Conservation (phyloP, 2,329 filamentous ascomycete species). For the Neurospora crassa region DNA sequence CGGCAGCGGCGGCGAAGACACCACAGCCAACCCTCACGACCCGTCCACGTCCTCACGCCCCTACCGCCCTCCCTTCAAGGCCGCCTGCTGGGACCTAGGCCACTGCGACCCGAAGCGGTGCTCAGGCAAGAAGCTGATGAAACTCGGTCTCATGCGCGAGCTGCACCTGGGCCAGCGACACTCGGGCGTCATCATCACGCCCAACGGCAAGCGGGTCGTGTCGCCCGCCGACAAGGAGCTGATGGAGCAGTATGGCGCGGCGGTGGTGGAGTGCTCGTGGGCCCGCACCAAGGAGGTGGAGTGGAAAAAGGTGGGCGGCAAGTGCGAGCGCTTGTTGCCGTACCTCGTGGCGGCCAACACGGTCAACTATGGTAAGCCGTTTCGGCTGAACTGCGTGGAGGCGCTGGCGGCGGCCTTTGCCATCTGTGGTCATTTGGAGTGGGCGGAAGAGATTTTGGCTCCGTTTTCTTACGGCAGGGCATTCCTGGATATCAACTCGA, state of each 20-base stretch:
- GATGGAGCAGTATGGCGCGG: conserved; percentile 81
- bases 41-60: conserved; percentile 8
- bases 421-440: conserved; percentile 85
- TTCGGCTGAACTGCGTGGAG: conserved; percentile 92
- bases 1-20: conserved; percentile 19
- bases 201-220: conserved; percentile 79
- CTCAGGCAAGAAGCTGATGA: conserved; percentile 90
- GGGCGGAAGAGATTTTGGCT: conserved; percentile 74
- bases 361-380: conserved; percentile 95
- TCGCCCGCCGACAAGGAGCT: conserved; percentile 75
- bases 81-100: conserved; percentile 94
- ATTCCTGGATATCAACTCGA: conserved; percentile 84
- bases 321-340: conserved; percentile 81
- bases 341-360: conserved; percentile 95
- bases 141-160: conserved; percentile 85
- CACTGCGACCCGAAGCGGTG: conserved; percentile 97
- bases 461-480: conserved; percentile 83
- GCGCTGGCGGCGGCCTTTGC: conserved; percentile 85
- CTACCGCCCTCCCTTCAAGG: conserved; percentile 60
- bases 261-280: conserved; percentile 97
- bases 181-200: conserved; percentile 84
- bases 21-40: conserved; percentile 6
- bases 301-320: conserved; percentile 84
- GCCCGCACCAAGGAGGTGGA: conserved; percentile 85
- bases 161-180: conserved; percentile 87